Base-by-base conservation (phyloP, 139 green algal genomes). In the Auxenochlorella pyrenoidosa region DNA sequence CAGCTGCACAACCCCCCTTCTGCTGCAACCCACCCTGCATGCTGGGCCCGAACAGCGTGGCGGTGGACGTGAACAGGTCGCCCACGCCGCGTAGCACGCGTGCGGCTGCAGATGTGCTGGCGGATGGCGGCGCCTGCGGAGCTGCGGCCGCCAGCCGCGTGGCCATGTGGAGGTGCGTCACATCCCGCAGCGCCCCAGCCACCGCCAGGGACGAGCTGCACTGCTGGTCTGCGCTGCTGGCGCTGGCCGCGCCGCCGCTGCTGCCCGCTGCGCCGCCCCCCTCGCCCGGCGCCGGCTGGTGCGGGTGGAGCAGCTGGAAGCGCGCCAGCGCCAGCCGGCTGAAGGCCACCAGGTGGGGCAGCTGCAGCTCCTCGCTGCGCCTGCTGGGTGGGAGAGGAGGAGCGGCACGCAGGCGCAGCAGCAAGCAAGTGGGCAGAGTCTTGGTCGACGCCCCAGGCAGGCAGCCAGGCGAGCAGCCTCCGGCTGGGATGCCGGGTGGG, bases 291-390 rank as follows among this genome's bases (percentile, higher is more conserved):
- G 71, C 79, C 5, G 81, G 30, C 59, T 58, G 77, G n/a, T 87
- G 44, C 12, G 88, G 86, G 87, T 95, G 89, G 84, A 90, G 72
- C 79, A 95, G 78, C 19, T 85, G 60, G 65, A 93, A 91, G 34
- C 89, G 58, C 18, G 93, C 92, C 30, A 94, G 80, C 16, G 87
- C 85, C 76, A 96, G 89, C 15, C 82, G 87, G 21, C 90, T 88
- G 63, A 89, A 94, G 21, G 86, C 91, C 40, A 82, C 85, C 38
- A 96, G 90, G 86, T 95, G 92, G 5, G 94, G 94, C 71, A 91
- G 58, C 32, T 87, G 81, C 70, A 93, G 87, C 86, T 96, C 91
- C 71, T 91, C 38, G 38, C 59, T 66, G 78, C 81, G 78, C 66
- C 82, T 85, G 80, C 80, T 22, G 54, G 47, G 47, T 12, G 54